Evolutionary conservation across 306 rosid genomes (phyloP).

Genomic region (Cucurbita argyrosperma): DNA sequence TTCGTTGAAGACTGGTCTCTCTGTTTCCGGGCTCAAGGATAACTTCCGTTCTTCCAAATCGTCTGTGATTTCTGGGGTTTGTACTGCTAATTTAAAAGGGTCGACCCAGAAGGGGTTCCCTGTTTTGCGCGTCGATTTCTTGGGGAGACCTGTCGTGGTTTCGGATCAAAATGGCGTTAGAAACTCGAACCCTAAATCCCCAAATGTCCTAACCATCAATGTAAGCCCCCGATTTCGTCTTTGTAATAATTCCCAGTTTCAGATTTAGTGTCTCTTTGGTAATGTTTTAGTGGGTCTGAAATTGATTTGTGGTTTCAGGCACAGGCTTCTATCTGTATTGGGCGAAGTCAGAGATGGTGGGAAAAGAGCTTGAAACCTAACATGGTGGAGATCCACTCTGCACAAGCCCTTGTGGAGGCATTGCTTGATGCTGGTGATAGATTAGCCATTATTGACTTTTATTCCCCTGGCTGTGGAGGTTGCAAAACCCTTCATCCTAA

Average conservation of each 20-base stretch:
- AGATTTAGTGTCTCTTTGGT: neutral
- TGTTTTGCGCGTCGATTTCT: conserved; percentile 18
- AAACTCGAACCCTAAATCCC: conserved; percentile 16
- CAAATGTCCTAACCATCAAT: conserved; percentile 16
- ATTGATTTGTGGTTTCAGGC: conserved; percentile 26
- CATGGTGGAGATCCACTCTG: conserved; percentile 64
- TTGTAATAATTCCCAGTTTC: neutral
- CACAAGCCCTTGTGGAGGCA: conserved; percentile 43
- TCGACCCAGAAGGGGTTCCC: conserved; percentile 17
- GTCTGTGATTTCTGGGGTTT: conserved; percentile 17
- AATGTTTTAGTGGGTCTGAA: neutral
- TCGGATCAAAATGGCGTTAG: conserved; percentile 18
- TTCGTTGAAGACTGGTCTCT: conserved; percentile 26
- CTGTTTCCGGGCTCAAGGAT: conserved; percentile 27
- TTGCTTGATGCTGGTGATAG: conserved; percentile 61
- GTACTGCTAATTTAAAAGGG: conserved; percentile 2
- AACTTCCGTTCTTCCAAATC: conserved; percentile 17
- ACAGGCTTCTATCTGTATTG: conserved; percentile 39
- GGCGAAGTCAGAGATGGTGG: conserved; percentile 64
- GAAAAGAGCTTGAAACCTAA: conserved; percentile 47
- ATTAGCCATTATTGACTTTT: conserved; percentile 61
- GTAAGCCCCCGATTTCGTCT: conserved; percentile 19
- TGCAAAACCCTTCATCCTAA: conserved; percentile 83
- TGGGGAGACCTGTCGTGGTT: conserved; percentile 20
- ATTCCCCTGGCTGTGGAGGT: conserved; percentile 90